phyloP scores from a whole-genome alignment of 768 basidiomycete species.

The Mycena haematopus region DNA sequence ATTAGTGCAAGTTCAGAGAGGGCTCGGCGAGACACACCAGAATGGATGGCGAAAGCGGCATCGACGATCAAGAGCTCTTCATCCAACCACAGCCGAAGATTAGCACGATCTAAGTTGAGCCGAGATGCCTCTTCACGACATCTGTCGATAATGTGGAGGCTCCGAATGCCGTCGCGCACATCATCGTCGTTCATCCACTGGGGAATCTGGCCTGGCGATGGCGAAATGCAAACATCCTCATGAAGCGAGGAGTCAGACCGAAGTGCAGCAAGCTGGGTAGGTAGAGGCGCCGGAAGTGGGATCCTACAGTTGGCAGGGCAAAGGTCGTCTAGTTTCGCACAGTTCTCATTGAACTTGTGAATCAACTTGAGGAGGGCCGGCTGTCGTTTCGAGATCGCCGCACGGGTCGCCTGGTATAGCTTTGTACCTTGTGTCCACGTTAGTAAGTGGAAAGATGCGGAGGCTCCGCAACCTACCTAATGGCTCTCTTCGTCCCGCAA shows the following conservation, averaged over 20 bases:
- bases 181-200: neutral
- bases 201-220: neutral
- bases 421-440: neutral
- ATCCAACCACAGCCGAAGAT: neutral
- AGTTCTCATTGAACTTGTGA: neutral
- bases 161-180: neutral
- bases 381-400: neutral
- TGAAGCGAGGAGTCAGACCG: slow-evolving; percentile 18
- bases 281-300: neutral
- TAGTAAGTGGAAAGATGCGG: neutral
- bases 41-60: neutral
- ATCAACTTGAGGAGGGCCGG: neutral
- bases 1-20: neutral
- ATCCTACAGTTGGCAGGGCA: neutral
- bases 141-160: neutral
- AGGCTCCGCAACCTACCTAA: neutral
- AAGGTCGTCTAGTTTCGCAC: neutral
- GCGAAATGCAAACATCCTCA: neutral
- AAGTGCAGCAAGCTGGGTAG: neutral
- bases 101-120: neutral
- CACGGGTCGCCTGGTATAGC: neutral
- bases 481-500: neutral
- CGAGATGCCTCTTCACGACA: neutral
- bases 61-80: neutral
- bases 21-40: too few relatives aligned